Percentiles rank a stretch among this genome's conserved stretches.
Conservation (phyloP, 164 flowering plant species). For the grape (Vitis vinifera) region DNA sequence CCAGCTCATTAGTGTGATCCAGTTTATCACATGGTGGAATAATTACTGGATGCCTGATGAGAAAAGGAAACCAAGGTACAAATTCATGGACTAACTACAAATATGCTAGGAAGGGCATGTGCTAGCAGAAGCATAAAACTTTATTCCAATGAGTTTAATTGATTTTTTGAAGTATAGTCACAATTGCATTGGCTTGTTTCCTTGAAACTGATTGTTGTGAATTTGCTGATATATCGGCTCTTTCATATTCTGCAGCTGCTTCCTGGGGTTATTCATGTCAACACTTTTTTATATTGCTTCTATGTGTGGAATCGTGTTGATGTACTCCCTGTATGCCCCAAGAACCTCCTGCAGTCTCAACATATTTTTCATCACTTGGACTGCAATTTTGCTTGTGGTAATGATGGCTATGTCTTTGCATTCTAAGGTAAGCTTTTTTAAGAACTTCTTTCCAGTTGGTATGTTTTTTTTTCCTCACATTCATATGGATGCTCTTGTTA, state of each 20-base stretch:
- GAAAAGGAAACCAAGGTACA: constrained; percentile 47
- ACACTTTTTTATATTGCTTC: constrained; percentile 70
- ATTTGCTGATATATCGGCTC: not conserved
- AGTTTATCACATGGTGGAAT: constrained; percentile 86
- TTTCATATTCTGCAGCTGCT: constrained; percentile 42
- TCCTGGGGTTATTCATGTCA: constrained; percentile 70
- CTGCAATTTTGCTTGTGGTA: constrained; percentile 60
- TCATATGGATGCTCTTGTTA: not conserved
- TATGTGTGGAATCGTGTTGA: constrained; percentile 57
- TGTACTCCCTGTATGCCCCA: constrained; percentile 57
- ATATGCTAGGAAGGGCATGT: not conserved
- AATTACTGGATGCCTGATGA: constrained; percentile 80
- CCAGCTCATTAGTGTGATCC: constrained; percentile 88
- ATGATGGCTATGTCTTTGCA: constrained; percentile 78
- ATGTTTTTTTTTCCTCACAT: not conserved
- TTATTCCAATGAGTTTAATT: not conserved
- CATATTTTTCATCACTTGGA: constrained; percentile 92
- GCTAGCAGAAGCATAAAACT: not conserved
- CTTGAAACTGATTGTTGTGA: not conserved
- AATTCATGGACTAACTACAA: not conserved
- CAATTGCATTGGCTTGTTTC: not conserved
- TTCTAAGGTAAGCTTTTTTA: constrained; percentile 56
- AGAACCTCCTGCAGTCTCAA: constrained; percentile 57
- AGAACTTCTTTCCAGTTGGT: not conserved
- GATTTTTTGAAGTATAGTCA: not conserved